phyloP scores from a whole-genome alignment of 129 eudicot genomes.

The Sambucus nigra region DNA sequence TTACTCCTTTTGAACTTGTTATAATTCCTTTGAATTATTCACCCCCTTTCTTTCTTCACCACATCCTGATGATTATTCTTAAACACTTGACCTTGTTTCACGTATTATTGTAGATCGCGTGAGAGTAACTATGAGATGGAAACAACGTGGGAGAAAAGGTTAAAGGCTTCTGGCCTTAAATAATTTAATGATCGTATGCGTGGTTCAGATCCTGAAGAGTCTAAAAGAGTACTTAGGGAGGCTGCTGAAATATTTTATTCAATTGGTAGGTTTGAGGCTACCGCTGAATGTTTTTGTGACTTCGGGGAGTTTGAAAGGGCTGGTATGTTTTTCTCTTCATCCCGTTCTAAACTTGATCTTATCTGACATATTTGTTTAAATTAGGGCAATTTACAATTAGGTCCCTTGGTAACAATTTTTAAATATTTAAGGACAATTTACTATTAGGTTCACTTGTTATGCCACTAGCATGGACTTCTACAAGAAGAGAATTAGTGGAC shows the following conservation, averaged over 20 bases:
- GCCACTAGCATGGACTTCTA: too few relatives aligned
- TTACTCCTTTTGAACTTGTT: neutral
- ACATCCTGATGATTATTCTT: neutral
- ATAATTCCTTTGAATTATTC: neutral
- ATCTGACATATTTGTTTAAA: too few relatives aligned
- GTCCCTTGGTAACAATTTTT: too few relatives aligned
- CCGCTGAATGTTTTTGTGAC: conserved; percentile 68
- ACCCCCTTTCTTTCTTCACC: too few relatives aligned
- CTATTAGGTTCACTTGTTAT: too few relatives aligned
- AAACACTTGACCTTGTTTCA: too few relatives aligned
- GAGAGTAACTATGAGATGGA: conserved; percentile 78
- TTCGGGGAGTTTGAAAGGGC: conserved; percentile 59
- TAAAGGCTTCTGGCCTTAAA: conserved; percentile 57
- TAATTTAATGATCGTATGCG: conserved; percentile 41
- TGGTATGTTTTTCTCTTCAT: conserved; percentile 22
- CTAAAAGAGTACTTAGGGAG: conserved; percentile 28
- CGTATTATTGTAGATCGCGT: conserved; percentile 37
- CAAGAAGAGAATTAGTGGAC: too few relatives aligned
- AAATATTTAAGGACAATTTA: too few relatives aligned
- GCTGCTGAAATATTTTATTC: conserved; percentile 65
- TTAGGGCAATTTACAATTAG: too few relatives aligned
- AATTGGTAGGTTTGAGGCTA: conserved; percentile 40
- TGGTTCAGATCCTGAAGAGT: conserved; percentile 35
- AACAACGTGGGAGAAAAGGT: conserved; percentile 44
- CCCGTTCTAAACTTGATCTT: neutral